Evolutionary conservation across 306 rosid species (phyloP).

Genomic region (Fragaria vesca): DNA sequence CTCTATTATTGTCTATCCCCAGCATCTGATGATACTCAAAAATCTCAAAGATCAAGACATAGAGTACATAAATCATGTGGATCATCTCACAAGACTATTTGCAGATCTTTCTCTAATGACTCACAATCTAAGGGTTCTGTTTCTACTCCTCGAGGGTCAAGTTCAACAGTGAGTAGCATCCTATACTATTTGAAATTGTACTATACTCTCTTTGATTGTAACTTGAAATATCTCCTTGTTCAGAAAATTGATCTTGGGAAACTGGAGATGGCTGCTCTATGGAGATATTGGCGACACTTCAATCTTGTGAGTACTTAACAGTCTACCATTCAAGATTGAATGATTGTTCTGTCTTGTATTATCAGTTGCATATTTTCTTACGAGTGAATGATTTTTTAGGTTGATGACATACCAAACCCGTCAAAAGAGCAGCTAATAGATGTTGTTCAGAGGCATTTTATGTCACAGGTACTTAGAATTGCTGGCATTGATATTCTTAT

Average conservation of each 20-base stretch:
- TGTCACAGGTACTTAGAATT: conserved; percentile 75
- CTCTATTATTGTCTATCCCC: conserved; percentile 35
- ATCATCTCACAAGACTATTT: conserved; percentile 79
- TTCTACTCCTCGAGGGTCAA: conserved; percentile 70
- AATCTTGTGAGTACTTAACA: conserved; percentile 64
- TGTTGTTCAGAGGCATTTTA: conserved; percentile 96
- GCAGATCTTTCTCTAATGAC: conserved; percentile 89
- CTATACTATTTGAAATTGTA: conserved; percentile 15
- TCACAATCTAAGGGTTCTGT: conserved; percentile 90
- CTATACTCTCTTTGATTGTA: conserved; percentile 9
- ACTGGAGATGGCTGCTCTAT: conserved; percentile 88
- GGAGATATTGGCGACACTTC: conserved; percentile 98
- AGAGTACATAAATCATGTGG: conserved; percentile 82
- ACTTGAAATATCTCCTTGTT: conserved; percentile 16
- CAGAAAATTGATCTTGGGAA: conserved; percentile 93
- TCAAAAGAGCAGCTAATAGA: conserved; percentile 91
- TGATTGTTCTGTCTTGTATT: background rate
- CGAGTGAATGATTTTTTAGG: conserved; percentile 42
- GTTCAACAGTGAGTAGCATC: conserved; percentile 64
- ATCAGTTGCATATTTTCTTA: conserved; percentile 5
- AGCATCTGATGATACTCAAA: conserved; percentile 93
- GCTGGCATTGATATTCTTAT: background rate
- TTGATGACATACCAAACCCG: conserved; percentile 87
- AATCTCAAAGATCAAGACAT: conserved; percentile 87
- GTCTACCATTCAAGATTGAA: background rate